A percentile compares a stretch with the other conserved stretches of the same genome.
Conservation (phyloP, 2,329 filamentous ascomycete species). For the Mycosphaerelloides madeirae region DNA sequence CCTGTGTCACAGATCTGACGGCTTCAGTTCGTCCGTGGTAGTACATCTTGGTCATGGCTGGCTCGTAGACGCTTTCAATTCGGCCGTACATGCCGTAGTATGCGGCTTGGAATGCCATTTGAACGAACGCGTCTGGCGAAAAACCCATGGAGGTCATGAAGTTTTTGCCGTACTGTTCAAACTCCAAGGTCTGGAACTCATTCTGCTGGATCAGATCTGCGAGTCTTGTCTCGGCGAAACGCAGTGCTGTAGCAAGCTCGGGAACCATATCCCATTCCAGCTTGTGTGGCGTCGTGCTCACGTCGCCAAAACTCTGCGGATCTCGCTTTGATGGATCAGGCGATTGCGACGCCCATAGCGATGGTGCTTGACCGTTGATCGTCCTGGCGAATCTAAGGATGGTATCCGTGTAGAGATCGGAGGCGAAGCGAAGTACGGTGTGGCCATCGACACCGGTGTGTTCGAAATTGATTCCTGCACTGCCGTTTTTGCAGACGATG, state of each 20-base stretch:
- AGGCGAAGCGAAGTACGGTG: slow-evolving; percentile 92
- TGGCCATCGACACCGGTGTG: slow-evolving; percentile 97
- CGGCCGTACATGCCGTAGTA: slow-evolving; percentile 96
- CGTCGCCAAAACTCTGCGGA: slow-evolving; percentile 84
- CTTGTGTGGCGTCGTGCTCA: slow-evolving; percentile 90
- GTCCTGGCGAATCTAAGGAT: slow-evolving; percentile 91
- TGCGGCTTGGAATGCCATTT: slow-evolving; percentile 98
- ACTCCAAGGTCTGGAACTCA: slow-evolving; percentile 90
- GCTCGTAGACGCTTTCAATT: slow-evolving; percentile 93
- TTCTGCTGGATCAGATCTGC: slow-evolving; percentile 95
- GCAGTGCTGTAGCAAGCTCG: slow-evolving; percentile 81
- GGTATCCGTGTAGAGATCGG: slow-evolving; percentile 94
- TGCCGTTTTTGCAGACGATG: slow-evolving; percentile 98
- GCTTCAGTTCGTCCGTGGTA: slow-evolving; percentile 93
- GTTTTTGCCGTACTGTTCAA: slow-evolving; percentile 85
- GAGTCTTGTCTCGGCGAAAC: slow-evolving; percentile 90
- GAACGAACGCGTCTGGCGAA: slow-evolving; percentile 93
- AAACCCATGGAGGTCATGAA: slow-evolving; percentile 97
- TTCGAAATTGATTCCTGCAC: slow-evolving; percentile 97
- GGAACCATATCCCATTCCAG: slow-evolving; percentile 97
- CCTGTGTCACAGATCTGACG: slow-evolving; percentile 76
- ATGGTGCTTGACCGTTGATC: slow-evolving; percentile 90
- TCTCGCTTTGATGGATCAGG: slow-evolving; percentile 91
- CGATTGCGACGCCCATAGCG: slow-evolving; percentile 82
- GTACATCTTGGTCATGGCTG: slow-evolving; percentile 94